Base-by-base conservation (phyloP, 495 filamentous ascomycete species). In the Penicillium arizonense region DNA sequence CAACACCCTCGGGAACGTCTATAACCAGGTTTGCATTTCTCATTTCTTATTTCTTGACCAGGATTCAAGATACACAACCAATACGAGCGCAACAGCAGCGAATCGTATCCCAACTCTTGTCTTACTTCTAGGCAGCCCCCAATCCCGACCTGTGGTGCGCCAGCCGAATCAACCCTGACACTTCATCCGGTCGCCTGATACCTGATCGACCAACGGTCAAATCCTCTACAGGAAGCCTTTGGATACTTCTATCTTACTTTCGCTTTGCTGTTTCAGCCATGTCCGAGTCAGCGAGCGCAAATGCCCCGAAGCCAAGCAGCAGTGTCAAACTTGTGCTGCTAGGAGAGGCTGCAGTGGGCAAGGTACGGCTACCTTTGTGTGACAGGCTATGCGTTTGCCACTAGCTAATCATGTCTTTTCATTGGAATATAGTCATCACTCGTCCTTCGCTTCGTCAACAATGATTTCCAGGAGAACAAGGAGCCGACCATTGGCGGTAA, bases 381-480 rank as follows among this genome's bases (percentile, higher is more conserved):
- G 20, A 23, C 16, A 26, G 48, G 47, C 50, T 56, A 37, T 46
- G 52, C 37, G 18, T 24, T 44, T 36, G 30, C 14, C 14, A 44
- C 46, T 55, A 38, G 55, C 66, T 70, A 57, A 70, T 47, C 13
- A 38, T 39, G 24, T 23, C 14, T 40, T 44, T 35, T 43, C 50
- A 40, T 37, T 56, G 35, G 30, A 35, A 37, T 52, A 53, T 56
- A 98, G 94, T 97, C 95, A 35, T 98, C 94, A 36, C 87, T 98
- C 44, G 94, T 98, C 48, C 83, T 98, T 59, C 90, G 94, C 62
- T 98, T 98, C 69, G 94, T 98, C 67, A 98, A 97, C 82, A 92
- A 98, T 76, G 94, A 97, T 75, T 98, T 97, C 64, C 94, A 98
- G 78, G 95, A 97, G 74, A 98, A 98, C 72, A 98, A 98, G 78